Percentiles rank a stretch among this genome's conserved stretches.
Evolutionary conservation across 192 early-diverging fungal species (phyloP).

Genomic region (Coemansia sp.): DNA sequence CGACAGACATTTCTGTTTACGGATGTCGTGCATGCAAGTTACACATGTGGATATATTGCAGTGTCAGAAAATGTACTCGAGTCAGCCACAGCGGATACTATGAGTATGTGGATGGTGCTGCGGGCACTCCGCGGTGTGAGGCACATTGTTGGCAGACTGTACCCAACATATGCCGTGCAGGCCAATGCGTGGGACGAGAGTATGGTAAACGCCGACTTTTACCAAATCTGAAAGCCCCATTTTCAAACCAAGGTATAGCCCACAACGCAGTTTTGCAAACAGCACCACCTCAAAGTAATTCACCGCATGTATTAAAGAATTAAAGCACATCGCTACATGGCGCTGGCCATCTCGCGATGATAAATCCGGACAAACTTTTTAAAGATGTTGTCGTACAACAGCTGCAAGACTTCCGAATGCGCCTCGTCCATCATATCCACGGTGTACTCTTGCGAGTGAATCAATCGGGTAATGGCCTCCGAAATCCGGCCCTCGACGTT

Average conservation of each 20-base stretch:
- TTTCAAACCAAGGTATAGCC: too few relatives aligned
- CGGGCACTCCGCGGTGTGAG: slow-evolving; percentile 55
- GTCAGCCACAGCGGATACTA: slow-evolving; percentile 74
- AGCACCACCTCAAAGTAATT: too few relatives aligned
- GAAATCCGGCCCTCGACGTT: slow-evolving; percentile 53
- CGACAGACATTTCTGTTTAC: slow-evolving; percentile 61
- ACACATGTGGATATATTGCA: slow-evolving; percentile 64
- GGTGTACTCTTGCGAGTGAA: slow-evolving; percentile 53
- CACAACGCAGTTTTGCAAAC: too few relatives aligned
- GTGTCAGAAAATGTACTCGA: slow-evolving; percentile 61
- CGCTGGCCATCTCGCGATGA: slow-evolving; percentile 48
- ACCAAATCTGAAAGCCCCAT: slow-evolving; percentile 45
- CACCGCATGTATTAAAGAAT: neutral
- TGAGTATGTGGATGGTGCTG: slow-evolving; percentile 65
- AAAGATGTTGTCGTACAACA: slow-evolving; percentile 58
- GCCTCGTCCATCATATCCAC: slow-evolving; percentile 59
- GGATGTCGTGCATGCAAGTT: slow-evolving; percentile 61
- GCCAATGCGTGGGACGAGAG: slow-evolving; percentile 65
- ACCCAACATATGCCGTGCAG: slow-evolving; percentile 63
- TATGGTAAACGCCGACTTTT: slow-evolving; percentile 59
- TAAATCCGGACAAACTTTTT: slow-evolving; percentile 55
- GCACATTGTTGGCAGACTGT: slow-evolving; percentile 64
- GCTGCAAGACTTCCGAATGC: slow-evolving; percentile 55
- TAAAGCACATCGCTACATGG: slow-evolving; percentile 27
- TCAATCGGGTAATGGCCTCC: slow-evolving; percentile 43